Percentiles rank a stretch among this genome's conserved stretches.
Evolutionary conservation across 331 rosid genomes (phyloP).

Genomic region (Pyracantha coccinea): DNA sequence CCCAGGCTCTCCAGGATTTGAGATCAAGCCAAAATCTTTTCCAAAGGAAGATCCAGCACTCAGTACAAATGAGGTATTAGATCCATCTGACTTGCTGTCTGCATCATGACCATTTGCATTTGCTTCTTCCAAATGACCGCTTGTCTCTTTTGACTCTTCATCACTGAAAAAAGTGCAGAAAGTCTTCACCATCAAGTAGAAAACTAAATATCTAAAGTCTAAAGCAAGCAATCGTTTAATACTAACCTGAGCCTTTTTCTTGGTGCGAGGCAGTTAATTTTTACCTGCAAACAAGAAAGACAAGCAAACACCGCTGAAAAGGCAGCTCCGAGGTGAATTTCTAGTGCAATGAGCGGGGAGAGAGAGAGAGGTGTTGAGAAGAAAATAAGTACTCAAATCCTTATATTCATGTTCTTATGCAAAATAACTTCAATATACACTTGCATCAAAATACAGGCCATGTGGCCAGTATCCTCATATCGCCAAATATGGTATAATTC

Average conservation of each 20-base stretch:
- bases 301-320: not conserved
- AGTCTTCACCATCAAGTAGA: slow-evolving; percentile 6
- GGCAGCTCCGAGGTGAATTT: not conserved
- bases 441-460: not conserved
- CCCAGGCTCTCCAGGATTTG: slow-evolving; percentile 36
- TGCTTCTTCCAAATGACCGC: slow-evolving; percentile 6
- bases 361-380: not conserved
- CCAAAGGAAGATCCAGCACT: slow-evolving; percentile 35
- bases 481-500: not conserved
- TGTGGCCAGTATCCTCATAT: not conserved
- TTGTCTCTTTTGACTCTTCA: slow-evolving; percentile 25
- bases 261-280: slow-evolving; percentile 40
- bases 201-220: not conserved
- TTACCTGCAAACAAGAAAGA: slow-evolving; percentile 33
- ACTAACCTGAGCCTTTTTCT: slow-evolving; percentile 32
- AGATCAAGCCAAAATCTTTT: slow-evolving; percentile 34
- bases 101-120: slow-evolving; percentile 16
- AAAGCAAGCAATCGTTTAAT: not conserved
- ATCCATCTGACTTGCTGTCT: slow-evolving; percentile 32
- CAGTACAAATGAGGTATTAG: slow-evolving; percentile 18
- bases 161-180: slow-evolving; percentile 19
- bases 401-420: not conserved
- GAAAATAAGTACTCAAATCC: not conserved
- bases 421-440: not conserved
- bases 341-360: not conserved